Evolutionary conservation across 2,329 filamentous ascomycete species (phyloP), one percentile per base, ranked within the genome.

Genomic region (Ophiostoma novo-ulmi): DNA sequence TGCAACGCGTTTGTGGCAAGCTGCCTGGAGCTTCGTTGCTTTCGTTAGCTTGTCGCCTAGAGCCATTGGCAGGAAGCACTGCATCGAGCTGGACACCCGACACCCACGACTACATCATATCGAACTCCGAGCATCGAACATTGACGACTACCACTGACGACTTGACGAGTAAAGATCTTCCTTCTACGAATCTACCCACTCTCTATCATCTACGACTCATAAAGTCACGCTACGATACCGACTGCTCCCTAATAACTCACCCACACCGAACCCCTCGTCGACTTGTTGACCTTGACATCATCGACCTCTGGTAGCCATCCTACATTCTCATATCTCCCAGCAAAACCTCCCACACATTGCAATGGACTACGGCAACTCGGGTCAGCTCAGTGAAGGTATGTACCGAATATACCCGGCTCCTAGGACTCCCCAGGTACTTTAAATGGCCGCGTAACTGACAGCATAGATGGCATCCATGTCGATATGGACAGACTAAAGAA

Each of bases 401-500:
- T 68, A n/a, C 11, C 14, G 52, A 3, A 31, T 4, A 58, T 13
- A 10, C 22, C 7, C 65, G 69, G 22, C 17, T 31, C 31, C 44
- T 20, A 58, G 69, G 41, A 20, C 35, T 2, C 7, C 20, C 10
- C 22, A 8, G 4, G 31, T 36, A 10, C 31, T 11, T 11, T 5
- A 17, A 36, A 52, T 63, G 44, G 44, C 44, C 44, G 44, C 17
- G 17, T 48, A 48, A 70, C 41, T 52, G 66, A 61, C 63, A 52
- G 14, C 44, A 4, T 38, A 98, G 95, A 99, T 94, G 95, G 95
- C 80, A 98, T 99, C 80, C 95, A 99, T 81, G 86, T 99, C 77
- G 95, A 99, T 80, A 99, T 99, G 95, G 92, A 98, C 78, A 91
- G 95, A 79, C 84, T 99, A 81, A 99, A 99, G 89, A 95, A 93